Conservation (phyloP, 2,329 filamentous ascomycete genomes). For the Colletotrichum sojae region DNA sequence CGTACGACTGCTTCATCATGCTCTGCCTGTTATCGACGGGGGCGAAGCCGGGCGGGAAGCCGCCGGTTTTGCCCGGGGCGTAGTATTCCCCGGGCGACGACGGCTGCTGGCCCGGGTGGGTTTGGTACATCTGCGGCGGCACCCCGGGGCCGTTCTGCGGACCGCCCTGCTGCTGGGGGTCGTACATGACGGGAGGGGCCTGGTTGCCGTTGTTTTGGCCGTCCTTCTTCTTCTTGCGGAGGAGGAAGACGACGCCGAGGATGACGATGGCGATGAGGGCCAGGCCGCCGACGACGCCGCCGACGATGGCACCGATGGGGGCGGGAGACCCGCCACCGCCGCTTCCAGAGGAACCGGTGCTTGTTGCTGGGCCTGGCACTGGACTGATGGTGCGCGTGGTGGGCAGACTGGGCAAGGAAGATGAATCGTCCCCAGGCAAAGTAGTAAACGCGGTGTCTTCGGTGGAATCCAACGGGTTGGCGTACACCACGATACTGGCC, state of each 20-base stretch:
- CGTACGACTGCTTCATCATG: conserved; percentile 43
- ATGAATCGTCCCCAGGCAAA: not conserved
- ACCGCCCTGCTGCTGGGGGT: conserved; percentile 8
- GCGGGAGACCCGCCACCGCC: conserved; percentile 49
- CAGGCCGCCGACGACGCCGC: conserved; percentile 56
- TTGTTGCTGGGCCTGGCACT: conserved; percentile 9
- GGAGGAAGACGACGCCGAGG: conserved; percentile 48
- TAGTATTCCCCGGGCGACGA: conserved; percentile 42
- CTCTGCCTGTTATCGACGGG: conserved; percentile 43
- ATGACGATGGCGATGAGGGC: conserved; percentile 47
- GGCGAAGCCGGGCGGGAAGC: conserved; percentile 33
- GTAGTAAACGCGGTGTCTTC: conserved; percentile 4
- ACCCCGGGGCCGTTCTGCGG: conserved; percentile 3
- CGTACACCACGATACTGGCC: conserved; percentile 44
- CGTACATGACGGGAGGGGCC: conserved; percentile 8
- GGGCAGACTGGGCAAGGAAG: too few species aligned
- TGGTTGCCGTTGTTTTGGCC: conserved; percentile 27
- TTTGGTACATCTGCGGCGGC: conserved; percentile 39
- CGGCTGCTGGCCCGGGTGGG: conserved; percentile 41
- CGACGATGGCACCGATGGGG: conserved; percentile 54
- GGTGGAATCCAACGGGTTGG: conserved; percentile 37
- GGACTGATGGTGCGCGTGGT: conserved; percentile 4
- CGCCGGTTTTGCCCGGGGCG: conserved; percentile 20
- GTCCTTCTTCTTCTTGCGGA: conserved; percentile 46
- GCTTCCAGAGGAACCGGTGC: conserved; percentile 51